Evolutionary conservation across 2,329 filamentous ascomycete species (phyloP), one percentile per base, ranked within the genome.

Genomic region (Lachnellula subtilissima): DNA sequence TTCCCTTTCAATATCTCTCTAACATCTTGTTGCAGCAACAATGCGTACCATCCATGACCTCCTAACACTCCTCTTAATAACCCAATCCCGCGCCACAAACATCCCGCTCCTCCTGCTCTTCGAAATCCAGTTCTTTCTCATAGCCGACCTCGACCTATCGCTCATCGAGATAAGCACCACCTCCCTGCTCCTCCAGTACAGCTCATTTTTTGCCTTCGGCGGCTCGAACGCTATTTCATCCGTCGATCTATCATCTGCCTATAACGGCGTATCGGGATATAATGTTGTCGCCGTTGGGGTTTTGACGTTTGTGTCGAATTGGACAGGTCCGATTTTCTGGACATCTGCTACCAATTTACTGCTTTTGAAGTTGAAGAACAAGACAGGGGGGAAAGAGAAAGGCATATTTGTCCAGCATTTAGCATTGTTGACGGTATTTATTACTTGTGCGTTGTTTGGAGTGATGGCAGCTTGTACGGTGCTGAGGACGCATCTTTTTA

Each of bases 161-260:
- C 71, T 76, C 22, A 65, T 78, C 25, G 84, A 91, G 65, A 77
- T 89, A 47, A 86, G 86, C 4, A 82, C 85, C 9, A 86, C 88
- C 0, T 83, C 83, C 8, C 76, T 97, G 36, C 81, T 97, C 36
- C 76, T 96, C 42, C 87, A 95, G 63, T 86, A 92, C 73, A 78
- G 84, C 37, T 86, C 87, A 51, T 99, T 96, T 78, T 99, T 97
- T 70, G 87, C 90, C 32, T 84, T 91, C 60, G 94, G 92, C 23
- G 91, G 91, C 69, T 90, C 89, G 48, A 99, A 99, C 71, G 88
- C 94, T 42, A 96, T 99, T 63, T 96, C 92, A 12, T 93, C 89
- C n/a, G 84, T 99, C 65, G 92, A 97, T 68, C 81, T 99, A 19
- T 95, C 91, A 5, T 96, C 87, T 69, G 92, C 92, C 0, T 99